Evolutionary conservation across 129 eudicot genomes (phyloP), one percentile per base, ranked within the genome.

Genomic region (Pittosporum tobira): DNA sequence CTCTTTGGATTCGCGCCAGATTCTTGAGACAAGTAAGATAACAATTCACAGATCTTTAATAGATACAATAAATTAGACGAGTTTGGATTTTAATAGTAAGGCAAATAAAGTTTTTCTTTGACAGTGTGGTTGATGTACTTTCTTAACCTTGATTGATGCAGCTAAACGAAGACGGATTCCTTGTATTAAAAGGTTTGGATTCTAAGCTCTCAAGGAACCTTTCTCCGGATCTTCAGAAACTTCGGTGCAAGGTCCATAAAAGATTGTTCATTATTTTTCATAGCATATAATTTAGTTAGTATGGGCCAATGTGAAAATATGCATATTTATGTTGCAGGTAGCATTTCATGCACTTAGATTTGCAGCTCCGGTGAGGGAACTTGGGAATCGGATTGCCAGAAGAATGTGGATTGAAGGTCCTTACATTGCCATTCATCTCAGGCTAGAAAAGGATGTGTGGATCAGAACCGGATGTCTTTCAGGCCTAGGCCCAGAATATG

Each of bases 381-480:
- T 81, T 24, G 84, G 86, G 25, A 73, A 75, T 51, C 67, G 69
- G 64, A 73, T 81, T 8, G 79, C 95, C 29, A 65, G 82, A 53
- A 71, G 95, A 64, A 75, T 85, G 84, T 85, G 95, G 90, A 85
- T 79, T 22, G 95, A 85, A 60, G 95, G 89, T 19, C 89, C 81
- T 5, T 84, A 81, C 26, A 31, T 85, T 47, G 95, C 79, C 30
- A 14, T 81, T 62, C 87, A 82, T 59, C 71, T 71, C n/a, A 67
- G 75, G 62, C 62, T 78, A 16, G 88, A 81, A 58, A 85, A 75
- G 46, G 82, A 78, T 43, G 74, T 81, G 28, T 81, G 88, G 94
- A 45, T 81, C n/a, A 43, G 74, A 66, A 73, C 85, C 12, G 82
- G 84, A 6, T 84, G 87, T 48, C 74, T 28, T 48, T 79, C 86